These are phyloP conservation scores for Ganoderma sinense DNA, from an alignment of 1,284 basidiomycete genomes.

Conservation along the genomic window DNA sequence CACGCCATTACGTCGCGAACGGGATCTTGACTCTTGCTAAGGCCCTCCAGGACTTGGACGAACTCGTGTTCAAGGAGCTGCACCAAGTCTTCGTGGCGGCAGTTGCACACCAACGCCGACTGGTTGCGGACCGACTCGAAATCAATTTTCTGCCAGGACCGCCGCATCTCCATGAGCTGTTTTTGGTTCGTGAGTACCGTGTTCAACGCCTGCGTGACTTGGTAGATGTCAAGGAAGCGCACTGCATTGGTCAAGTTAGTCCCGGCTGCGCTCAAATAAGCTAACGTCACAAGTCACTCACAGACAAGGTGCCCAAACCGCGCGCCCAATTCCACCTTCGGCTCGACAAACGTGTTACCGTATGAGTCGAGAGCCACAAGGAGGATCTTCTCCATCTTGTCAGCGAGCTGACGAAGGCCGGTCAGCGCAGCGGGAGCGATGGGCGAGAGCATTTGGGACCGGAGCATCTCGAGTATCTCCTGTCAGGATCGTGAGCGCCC, in stretches of 20 bases:
- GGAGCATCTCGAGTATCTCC: constrained; percentile 87
- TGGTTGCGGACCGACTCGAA: constrained; percentile 91
- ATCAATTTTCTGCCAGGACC: constrained; percentile 86
- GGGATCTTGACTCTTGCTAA: constrained; percentile 79
- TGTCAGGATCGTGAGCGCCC: constrained; percentile 38
- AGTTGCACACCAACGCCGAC: constrained; percentile 90
- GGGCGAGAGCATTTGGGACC: constrained; percentile 83
- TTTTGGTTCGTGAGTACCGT: constrained; percentile 87
- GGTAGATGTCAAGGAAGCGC: constrained; percentile 89
- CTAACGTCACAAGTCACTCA: constrained; percentile 50
- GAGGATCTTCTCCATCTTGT: constrained; percentile 91
- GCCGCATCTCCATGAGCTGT: constrained; percentile 84
- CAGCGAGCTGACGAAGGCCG: constrained; percentile 81
- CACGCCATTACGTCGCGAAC: constrained; percentile 87
- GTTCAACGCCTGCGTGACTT: constrained; percentile 86
- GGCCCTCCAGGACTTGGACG: constrained; percentile 73
- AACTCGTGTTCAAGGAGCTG: constrained; percentile 88
- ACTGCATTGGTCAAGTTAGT: constrained; percentile 51
- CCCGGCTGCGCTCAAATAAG: not conserved
- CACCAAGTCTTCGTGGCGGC: constrained; percentile 86
- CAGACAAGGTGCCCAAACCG: constrained; percentile 88
- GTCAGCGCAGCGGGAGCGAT: constrained; percentile 73
- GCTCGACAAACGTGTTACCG: constrained; percentile 89
- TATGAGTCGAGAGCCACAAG: constrained; percentile 82
- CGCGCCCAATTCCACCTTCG: constrained; percentile 87